phyloP scores from a whole-genome alignment of 1,284 basidiomycete species.

The Mycosarcoma mackinlayi region DNA sequence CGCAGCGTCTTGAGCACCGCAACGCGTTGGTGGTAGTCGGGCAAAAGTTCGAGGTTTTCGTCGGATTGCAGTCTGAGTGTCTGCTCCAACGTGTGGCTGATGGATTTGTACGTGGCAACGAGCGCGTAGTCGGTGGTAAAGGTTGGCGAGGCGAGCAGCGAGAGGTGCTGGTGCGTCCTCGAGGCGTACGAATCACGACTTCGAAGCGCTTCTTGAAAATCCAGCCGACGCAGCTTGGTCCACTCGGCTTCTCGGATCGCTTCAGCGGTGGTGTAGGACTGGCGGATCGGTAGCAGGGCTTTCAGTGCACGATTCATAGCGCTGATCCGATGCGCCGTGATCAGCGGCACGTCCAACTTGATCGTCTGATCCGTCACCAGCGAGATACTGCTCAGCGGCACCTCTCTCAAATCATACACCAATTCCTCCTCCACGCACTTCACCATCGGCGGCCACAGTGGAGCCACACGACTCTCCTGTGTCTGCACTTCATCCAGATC shows the following conservation, averaged over 20 bases:
- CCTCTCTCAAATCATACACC: conserved; percentile 77
- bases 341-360: conserved; percentile 71
- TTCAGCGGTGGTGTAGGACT: background rate
- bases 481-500: conserved; percentile 7
- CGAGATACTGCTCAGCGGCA: conserved; percentile 81
- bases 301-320: conserved; percentile 71
- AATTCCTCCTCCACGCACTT: conserved; percentile 8
- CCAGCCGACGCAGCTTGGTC: conserved; percentile 82
- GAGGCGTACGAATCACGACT: conserved; percentile 73
- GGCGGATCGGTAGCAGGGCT: conserved; percentile 25
- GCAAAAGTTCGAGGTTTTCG: conserved; percentile 94
- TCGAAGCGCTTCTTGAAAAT: conserved; percentile 87
- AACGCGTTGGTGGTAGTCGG: conserved; percentile 95
- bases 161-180: conserved; percentile 42
- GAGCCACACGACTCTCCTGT: conserved; percentile 6
- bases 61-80: conserved; percentile 71
- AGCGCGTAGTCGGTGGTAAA: conserved; percentile 81
- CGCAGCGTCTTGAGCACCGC: conserved; percentile 85
- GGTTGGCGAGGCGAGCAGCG: conserved; percentile 66
- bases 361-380: conserved; percentile 78
- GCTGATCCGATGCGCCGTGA: conserved; percentile 73
- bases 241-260: conserved; percentile 74
- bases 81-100: conserved; percentile 78
- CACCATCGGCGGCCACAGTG: conserved; percentile 39
- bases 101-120: conserved; percentile 79